These are phyloP conservation scores for Raphidocelis subcapitata DNA, from an alignment of 139 green algal species.

Conservation along the genomic window DNA sequence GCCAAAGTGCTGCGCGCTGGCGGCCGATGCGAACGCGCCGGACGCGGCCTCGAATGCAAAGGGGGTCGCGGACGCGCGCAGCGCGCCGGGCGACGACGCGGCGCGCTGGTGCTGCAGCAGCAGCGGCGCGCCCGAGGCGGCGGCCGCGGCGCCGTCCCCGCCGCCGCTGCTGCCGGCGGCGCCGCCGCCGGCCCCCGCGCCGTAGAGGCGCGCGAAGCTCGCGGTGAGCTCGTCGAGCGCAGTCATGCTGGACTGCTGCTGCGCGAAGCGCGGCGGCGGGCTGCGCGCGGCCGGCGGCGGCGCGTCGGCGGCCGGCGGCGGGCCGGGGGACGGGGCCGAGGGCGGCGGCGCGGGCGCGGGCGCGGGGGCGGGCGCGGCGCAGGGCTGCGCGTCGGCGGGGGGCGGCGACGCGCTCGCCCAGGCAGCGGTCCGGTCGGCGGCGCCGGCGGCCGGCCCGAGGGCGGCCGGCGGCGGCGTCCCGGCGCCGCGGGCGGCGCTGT, in stretches of 20 bases:
- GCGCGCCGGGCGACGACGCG: not conserved
- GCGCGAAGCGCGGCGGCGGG: not conserved
- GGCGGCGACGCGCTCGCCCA: too few relatives aligned
- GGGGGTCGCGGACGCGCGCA: not conserved
- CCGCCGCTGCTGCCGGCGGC: not conserved
- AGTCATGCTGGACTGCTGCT: not conserved
- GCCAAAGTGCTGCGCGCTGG: too few relatives aligned
- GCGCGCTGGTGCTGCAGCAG: not conserved
- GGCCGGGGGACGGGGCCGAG: not conserved
- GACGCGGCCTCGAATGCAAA: not conserved
- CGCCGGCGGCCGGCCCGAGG: too few relatives aligned
- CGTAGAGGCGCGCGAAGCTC: not conserved
- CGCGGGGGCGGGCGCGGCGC: not conserved
- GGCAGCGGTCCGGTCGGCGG: too few relatives aligned
- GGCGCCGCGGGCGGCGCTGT: too few relatives aligned
- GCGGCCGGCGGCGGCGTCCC: too few relatives aligned
- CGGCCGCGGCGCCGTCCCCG: not conserved
- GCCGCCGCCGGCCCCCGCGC: not conserved
- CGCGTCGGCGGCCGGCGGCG: not conserved
- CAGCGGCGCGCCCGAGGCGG: not conserved
- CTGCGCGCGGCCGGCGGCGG: not conserved
- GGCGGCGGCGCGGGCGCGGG: slow-evolving; percentile 1
- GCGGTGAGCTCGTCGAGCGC: not conserved
- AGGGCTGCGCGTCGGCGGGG: too few relatives aligned
- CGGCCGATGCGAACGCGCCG: not conserved